Evolutionary conservation across 164 flowering plant species (phyloP), one percentile per base, ranked within the genome.

Genomic region (Aristolochia fimbriata): DNA sequence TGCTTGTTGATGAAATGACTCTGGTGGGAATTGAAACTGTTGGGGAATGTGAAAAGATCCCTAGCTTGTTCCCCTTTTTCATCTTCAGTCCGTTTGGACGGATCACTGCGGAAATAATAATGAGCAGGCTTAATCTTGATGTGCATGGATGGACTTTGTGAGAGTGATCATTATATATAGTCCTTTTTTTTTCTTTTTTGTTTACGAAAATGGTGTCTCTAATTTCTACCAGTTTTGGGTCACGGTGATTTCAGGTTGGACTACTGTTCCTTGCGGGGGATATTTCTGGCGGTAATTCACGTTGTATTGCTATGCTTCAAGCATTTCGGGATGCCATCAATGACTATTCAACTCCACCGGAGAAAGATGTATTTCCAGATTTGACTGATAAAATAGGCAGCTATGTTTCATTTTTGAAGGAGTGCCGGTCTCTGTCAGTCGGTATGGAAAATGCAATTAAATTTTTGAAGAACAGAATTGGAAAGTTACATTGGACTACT

Each of bases 371-470:
- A 16, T 61, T 48, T 57, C 81, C 93, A 61, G 98, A 91, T 64
- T 67, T 91, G 59, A 85, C 96, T 47, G 79, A 96, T 31, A 91
- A 78, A 75, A 73, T 91, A 30, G 74, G 88, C 57, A 78, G 88
- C 63, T 87, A 79, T 62, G 76, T 91, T 33, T 86, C 95, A 59
- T 91, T 88, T 65, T 66, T 91, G 47, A 87, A 55, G 47, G 86
- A 82, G 57, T 91, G 95, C 69, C 73, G 96, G 58, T 96, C 96
- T 48, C 86, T 91, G 56, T 88, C 98, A 52, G 74, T 91, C 59
- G 88, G 96, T 74, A 91, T 91, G 96, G 98, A 96, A 2, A 88
- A 88, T 73, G 89, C 95, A 47, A 91, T 91, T 51, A 74, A 82
- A 71, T 88, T 82, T 68, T 73, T 91, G 41, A 91, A 91, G 76